Evolutionary conservation across 352 stramenopile genomes (phyloP).

Genomic region (Phytophthora tentaculata): DNA sequence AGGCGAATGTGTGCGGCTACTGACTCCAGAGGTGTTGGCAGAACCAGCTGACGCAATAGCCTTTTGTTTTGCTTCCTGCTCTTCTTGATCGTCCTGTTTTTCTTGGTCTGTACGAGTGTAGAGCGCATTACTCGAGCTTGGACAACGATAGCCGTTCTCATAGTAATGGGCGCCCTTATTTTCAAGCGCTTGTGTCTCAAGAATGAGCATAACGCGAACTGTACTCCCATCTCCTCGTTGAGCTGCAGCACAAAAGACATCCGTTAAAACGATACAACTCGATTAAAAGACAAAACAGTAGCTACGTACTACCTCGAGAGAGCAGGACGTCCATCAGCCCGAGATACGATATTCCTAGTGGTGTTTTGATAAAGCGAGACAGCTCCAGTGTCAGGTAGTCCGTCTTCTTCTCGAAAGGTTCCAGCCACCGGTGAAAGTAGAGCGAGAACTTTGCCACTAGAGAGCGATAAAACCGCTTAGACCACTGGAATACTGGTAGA

Average conservation of each 20-base stretch:
- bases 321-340: constrained; percentile 84
- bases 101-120: constrained; percentile 42
- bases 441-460: constrained; percentile 86
- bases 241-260: constrained; percentile 34
- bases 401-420: constrained; percentile 69
- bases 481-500: constrained; percentile 84
- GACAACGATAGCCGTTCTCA: constrained; percentile 78
- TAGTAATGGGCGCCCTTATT: constrained; percentile 83
- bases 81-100: constrained; percentile 37
- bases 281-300: constrained; percentile 1
- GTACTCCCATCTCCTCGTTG: constrained; percentile 55
- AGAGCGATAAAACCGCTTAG: constrained; percentile 82
- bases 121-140: constrained; percentile 54
- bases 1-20: constrained; percentile 37
- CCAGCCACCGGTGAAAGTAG: constrained; percentile 84
- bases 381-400: constrained; percentile 71
- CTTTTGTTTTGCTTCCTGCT: constrained; percentile 31
- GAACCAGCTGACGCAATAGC: constrained; percentile 19
- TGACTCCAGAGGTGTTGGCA: constrained; percentile 26
- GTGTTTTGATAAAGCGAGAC: constrained; percentile 74
- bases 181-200: constrained; percentile 78
- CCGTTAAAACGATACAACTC: constrained; percentile 4
- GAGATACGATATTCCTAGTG: constrained; percentile 82
- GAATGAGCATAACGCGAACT: constrained; percentile 71
- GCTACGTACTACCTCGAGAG: constrained; percentile 60